These are phyloP conservation scores for Exophiala spinifera DNA, from an alignment of 2,329 filamentous ascomycete species.

Conservation along the genomic window DNA sequence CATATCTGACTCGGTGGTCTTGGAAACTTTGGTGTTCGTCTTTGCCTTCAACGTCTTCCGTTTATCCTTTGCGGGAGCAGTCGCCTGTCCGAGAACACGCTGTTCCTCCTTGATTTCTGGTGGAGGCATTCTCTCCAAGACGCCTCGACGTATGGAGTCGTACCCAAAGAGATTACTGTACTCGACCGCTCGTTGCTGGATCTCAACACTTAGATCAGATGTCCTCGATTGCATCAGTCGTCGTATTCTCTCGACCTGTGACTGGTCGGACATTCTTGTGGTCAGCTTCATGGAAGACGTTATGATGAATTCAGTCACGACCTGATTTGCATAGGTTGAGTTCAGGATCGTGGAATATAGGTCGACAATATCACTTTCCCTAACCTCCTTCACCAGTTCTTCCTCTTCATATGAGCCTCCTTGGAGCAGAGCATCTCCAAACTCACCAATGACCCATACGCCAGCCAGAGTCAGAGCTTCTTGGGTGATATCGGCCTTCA, in stretches of 20 bases:
- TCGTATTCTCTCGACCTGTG: constrained; percentile 83
- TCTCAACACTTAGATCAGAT: constrained; percentile 86
- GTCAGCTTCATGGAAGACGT: constrained; percentile 94
- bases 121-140: constrained; percentile 95
- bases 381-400: constrained; percentile 77
- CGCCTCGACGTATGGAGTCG: constrained; percentile 81
- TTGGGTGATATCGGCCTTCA: constrained; percentile 97
- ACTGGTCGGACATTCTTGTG: constrained; percentile 74
- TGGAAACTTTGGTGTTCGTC: constrained; percentile 72
- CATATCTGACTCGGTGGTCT: constrained; percentile 78
- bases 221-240: constrained; percentile 74
- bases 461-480: constrained; percentile 91
- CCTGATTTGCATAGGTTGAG: constrained; percentile 89
- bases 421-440: constrained; percentile 81
- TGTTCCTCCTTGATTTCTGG: constrained; percentile 97
- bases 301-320: constrained; percentile 91
- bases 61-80: constrained; percentile 55
- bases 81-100: constrained; percentile 78
- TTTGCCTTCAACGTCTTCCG: constrained; percentile 67
- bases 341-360: constrained; percentile 89
- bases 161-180: constrained; percentile 92
- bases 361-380: constrained; percentile 86
- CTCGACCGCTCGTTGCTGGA: constrained; percentile 93
- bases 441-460: constrained; percentile 97
- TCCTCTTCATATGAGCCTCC: constrained; percentile 93